phyloP scores from a whole-genome alignment of 2,329 filamentous ascomycete genomes.

The Aurifilum marmelostoma region DNA sequence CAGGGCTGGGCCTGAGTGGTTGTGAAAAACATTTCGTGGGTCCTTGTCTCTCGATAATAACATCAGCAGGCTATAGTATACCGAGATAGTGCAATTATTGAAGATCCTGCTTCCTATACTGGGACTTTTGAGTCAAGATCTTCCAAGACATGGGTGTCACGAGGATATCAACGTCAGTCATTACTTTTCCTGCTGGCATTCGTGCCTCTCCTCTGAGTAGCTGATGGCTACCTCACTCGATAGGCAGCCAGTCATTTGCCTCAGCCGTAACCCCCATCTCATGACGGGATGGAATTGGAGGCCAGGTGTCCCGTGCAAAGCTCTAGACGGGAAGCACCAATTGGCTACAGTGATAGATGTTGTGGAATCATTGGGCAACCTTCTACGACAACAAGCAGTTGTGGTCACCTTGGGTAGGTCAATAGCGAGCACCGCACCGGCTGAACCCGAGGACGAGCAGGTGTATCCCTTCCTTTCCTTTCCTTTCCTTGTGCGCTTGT shows the following conservation, averaged over 20 bases:
- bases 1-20: slow-evolving; percentile 2
- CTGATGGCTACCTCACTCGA: no score
- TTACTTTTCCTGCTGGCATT: background rate
- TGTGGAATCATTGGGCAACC: slow-evolving; percentile 4
- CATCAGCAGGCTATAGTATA: background rate
- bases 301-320: no score
- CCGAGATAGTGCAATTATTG: background rate
- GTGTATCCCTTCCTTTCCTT: slow-evolving; percentile 10
- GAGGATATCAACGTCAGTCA: background rate
- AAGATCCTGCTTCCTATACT: background rate
- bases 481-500: background rate
- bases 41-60: background rate
- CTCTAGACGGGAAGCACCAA: background rate
- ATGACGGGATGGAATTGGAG: background rate
- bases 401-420: background rate
- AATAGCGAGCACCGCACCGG: slow-evolving; percentile 18
- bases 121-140: slow-evolving; percentile 14
- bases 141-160: slow-evolving; percentile 25
- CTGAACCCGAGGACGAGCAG: slow-evolving; percentile 23
- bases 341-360: slow-evolving; percentile 13
- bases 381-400: background rate
- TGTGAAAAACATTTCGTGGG: background rate
- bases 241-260: background rate
- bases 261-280: background rate
- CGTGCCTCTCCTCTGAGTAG: no score